phyloP scores from a whole-genome alignment of 2,329 filamentous ascomycete species.

The Monilinia polystroma region DNA sequence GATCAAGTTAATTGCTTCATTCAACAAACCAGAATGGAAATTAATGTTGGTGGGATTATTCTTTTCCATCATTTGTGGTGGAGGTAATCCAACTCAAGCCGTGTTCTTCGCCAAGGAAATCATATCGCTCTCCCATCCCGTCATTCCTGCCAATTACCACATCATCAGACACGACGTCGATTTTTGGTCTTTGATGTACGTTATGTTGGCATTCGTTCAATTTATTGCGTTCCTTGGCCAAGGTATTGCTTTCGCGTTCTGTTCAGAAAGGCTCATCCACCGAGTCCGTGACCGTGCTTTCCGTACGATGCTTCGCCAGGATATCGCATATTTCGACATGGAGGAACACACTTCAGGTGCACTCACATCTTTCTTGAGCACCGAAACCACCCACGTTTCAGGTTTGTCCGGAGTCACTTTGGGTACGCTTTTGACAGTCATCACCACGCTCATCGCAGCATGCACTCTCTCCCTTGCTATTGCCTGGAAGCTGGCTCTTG shows the following conservation, averaged over 20 bases:
- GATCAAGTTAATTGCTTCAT: conserved; percentile 74
- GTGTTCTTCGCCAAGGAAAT: conserved; percentile 92
- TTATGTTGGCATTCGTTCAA: conserved; percentile 75
- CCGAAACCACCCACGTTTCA: conserved; percentile 83
- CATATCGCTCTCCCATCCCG: conserved; percentile 56
- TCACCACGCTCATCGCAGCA: conserved; percentile 75
- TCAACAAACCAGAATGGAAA: conserved; percentile 72
- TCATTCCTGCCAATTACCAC: conserved; percentile 39
- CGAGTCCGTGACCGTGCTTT: conserved; percentile 82
- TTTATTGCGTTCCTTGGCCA: conserved; percentile 67
- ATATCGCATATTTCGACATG: conserved; percentile 86
- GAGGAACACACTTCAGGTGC: conserved; percentile 88
- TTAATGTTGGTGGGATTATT: conserved; percentile 72
- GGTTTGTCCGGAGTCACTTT: conserved; percentile 86
- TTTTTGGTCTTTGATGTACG: conserved; percentile 88
- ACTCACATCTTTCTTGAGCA: conserved; percentile 83
- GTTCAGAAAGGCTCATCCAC: conserved; percentile 82
- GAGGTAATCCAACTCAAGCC: conserved; percentile 72
- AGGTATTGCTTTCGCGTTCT: conserved; percentile 75
- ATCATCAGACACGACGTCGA: conserved; percentile 66
- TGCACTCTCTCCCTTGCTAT: conserved; percentile 69
- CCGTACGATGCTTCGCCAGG: conserved; percentile 84
- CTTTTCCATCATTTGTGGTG: conserved; percentile 75
- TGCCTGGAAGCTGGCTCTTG: conserved; percentile 84
- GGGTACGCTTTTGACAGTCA: conserved; percentile 78